Evolutionary conservation across 192 early-diverging fungal species (phyloP).

Genomic region (Backusella morwellensis): DNA sequence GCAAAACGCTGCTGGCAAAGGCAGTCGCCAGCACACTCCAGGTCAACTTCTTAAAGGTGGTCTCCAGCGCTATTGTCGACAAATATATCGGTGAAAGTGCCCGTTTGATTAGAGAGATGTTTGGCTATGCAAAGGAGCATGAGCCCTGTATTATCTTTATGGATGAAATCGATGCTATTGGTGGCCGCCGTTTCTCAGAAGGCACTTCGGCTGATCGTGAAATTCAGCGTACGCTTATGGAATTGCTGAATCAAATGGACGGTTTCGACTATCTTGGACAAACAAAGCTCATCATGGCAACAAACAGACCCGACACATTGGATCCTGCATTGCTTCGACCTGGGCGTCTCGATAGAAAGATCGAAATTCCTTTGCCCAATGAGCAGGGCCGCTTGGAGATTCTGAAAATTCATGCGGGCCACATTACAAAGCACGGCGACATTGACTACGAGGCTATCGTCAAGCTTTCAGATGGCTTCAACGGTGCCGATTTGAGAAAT

Average conservation of each 20-base stretch:
- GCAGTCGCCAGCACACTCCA: slow-evolving; percentile 97
- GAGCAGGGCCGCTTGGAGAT: slow-evolving; percentile 97
- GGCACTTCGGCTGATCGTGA: slow-evolving; percentile 99
- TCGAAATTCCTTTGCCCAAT: slow-evolving; percentile 99
- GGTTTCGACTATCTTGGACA: slow-evolving; percentile 99
- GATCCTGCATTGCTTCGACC: slow-evolving; percentile 97
- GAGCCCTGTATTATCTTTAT: slow-evolving; percentile 99
- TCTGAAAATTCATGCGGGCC: slow-evolving; percentile 93
- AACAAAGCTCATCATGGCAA: slow-evolving; percentile 99
- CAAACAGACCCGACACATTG: slow-evolving; percentile 97
- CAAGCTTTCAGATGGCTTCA: slow-evolving; percentile 97
- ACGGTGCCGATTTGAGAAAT: slow-evolving; percentile 98
- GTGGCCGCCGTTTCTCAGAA: slow-evolving; percentile 96
- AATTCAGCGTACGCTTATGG: slow-evolving; percentile 99
- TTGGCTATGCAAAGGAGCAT: slow-evolving; percentile 96
- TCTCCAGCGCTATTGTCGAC: slow-evolving; percentile 98
- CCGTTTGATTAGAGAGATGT: slow-evolving; percentile 97
- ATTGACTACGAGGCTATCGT: slow-evolving; percentile 98
- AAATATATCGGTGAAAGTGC: slow-evolving; percentile 99
- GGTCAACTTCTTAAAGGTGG: slow-evolving; percentile 98
- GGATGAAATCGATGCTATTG: slow-evolving; percentile 99
- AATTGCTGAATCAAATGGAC: slow-evolving; percentile 99
- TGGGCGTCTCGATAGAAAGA: slow-evolving; percentile 97
- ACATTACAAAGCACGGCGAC: slow-evolving; percentile 95
- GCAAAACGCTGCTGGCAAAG: slow-evolving; percentile 95